Conservation (phyloP, 2,329 filamentous ascomycete species). For the Curvularia verruculosa region DNA sequence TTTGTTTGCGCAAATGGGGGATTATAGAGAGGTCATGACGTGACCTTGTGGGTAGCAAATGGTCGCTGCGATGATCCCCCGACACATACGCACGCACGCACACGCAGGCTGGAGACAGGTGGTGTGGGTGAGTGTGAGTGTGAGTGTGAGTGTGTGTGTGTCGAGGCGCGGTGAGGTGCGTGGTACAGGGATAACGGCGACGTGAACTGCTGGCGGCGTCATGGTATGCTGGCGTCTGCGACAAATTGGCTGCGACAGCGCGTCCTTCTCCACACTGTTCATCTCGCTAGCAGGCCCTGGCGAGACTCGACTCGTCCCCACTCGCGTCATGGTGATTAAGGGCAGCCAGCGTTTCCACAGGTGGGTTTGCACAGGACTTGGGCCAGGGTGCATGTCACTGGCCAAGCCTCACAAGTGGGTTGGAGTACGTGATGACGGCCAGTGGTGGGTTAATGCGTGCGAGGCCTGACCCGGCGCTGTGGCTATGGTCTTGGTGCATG, state of each 20-base stretch:
- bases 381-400: constrained; percentile 32
- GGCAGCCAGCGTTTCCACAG: constrained; percentile 17
- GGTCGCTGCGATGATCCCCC: constrained; percentile 16
- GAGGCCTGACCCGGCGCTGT: constrained; percentile 36
- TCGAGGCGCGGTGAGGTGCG: constrained; percentile 10
- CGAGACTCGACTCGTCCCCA: constrained; percentile 36
- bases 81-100: no score
- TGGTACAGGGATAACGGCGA: constrained; percentile 32
- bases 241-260: constrained; percentile 38
- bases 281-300: constrained; percentile 45
- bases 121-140: no score
- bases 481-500: constrained; percentile 41
- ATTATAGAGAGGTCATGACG: constrained; percentile 12
- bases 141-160: no score
- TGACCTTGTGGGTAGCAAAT: constrained; percentile 15
- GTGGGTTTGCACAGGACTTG: constrained; percentile 32
- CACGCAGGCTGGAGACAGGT: no score
- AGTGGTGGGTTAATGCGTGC: constrained; percentile 27
- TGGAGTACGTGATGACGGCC: constrained; percentile 22
- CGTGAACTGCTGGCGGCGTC: constrained; percentile 28
- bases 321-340: constrained; percentile 29
- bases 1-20: constrained; percentile 20
- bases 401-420: constrained; percentile 12
- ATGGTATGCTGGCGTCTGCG: constrained; percentile 33
- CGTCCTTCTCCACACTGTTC: constrained; percentile 48